phyloP scores from a whole-genome alignment of 1,284 basidiomycete species.

The Ceratobasidium sp. region DNA sequence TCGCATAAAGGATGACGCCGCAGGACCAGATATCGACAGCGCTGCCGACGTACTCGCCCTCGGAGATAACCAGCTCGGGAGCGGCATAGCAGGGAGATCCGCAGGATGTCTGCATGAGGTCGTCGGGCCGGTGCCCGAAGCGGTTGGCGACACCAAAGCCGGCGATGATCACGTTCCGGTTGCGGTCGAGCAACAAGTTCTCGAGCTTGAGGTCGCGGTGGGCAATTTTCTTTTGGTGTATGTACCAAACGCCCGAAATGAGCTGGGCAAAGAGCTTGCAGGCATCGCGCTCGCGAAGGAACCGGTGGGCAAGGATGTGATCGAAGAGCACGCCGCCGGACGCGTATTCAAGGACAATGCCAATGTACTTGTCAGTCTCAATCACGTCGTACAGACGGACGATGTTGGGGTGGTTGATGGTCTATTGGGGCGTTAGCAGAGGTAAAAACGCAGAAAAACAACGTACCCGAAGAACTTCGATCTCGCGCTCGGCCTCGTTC shows the following conservation, averaged over 20 bases:
- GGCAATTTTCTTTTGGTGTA: constrained; percentile 99
- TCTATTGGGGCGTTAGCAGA: constrained; percentile 63
- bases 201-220: constrained; percentile 99
- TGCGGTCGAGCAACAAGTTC: constrained; percentile 95
- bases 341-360: constrained; percentile 98
- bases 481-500: constrained; percentile 97
- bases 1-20: constrained; percentile 98
- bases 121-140: constrained; percentile 91
- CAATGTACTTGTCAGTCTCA: constrained; percentile 99
- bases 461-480: constrained; percentile 93
- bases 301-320: constrained; percentile 98
- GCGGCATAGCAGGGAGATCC: constrained; percentile 99
- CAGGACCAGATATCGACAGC: constrained; percentile 99
- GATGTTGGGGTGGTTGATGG: constrained; percentile 97
- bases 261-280: constrained; percentile 98
- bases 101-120: constrained; percentile 99
- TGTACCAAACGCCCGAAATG: constrained; percentile 98
- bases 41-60: constrained; percentile 97
- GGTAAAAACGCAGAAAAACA: constrained; percentile 38
- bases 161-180: constrained; percentile 99
- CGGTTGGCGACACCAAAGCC: constrained; percentile 99
- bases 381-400: constrained; percentile 99
- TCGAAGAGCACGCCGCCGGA: constrained; percentile 99
- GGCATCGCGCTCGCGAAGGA: constrained; percentile 95
- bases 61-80: constrained; percentile 98